Conservation (phyloP, 345 rosid species). For the Viola odorata region DNA sequence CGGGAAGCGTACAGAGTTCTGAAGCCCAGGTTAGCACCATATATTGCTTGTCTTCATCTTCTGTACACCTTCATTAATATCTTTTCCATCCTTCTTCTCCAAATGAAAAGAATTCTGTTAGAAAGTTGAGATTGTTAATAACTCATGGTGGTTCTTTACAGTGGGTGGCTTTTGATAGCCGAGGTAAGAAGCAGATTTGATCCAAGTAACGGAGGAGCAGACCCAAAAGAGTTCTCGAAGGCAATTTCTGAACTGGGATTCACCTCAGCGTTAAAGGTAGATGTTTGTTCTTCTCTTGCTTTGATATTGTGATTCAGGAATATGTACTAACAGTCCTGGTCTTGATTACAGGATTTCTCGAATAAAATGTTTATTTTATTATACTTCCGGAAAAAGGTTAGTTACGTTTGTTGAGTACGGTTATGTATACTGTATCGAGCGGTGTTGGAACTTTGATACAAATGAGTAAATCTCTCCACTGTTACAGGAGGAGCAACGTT, state of each 20-base stretch:
- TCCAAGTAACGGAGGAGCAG: constrained; percentile 87
- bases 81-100: too few relatives aligned
- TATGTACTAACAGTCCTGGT: neutral
- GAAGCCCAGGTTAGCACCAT: constrained; percentile 57
- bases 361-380: constrained; percentile 85
- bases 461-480: neutral
- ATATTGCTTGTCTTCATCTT: neutral
- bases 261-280: constrained; percentile 45
- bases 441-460: too few relatives aligned
- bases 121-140: too few relatives aligned
- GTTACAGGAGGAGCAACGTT: constrained; percentile 48
- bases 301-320: neutral
- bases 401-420: constrained; percentile 5
- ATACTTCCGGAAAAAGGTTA: constrained; percentile 77
- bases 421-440: neutral
- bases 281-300: neutral
- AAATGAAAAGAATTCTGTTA: too few relatives aligned
- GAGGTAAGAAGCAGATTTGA: constrained; percentile 95
- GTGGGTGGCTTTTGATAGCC: constrained; percentile 96
- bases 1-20: constrained; percentile 83
- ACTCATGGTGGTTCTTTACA: constrained; percentile 19
- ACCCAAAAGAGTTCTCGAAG: constrained; percentile 61
- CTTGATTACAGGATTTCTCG: constrained; percentile 58
- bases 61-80: neutral
- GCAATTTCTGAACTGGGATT: constrained; percentile 79